A percentile compares a stretch with the other conserved stretches of the same genome.
Evolutionary conservation across 164 flowering plant genomes (phyloP).

Genomic region (Chloranthus sessilifolius): DNA sequence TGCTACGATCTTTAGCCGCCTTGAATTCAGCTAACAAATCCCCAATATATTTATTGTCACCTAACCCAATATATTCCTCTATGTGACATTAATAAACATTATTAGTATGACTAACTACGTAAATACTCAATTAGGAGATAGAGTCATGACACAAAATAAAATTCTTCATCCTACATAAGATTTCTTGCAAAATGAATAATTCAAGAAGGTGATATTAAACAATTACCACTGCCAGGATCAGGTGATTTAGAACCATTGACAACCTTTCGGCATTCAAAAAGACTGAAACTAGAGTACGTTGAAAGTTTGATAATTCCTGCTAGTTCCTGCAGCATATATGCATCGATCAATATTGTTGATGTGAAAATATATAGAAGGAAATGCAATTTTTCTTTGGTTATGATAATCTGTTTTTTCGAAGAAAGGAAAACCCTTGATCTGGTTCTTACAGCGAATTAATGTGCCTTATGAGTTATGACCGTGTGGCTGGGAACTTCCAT

Average conservation of each 20-base stretch:
- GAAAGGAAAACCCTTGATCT: no score
- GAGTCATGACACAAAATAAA: no score
- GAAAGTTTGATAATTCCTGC: constrained; percentile 89
- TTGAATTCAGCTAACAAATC: constrained; percentile 93
- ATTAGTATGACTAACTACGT: no score
- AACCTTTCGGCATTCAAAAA: constrained; percentile 92
- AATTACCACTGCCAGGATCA: constrained; percentile 79
- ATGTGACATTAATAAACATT: constrained; percentile 11
- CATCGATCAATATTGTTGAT: no score
- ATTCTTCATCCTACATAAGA: neutral
- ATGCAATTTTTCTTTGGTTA: no score
- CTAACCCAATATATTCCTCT: constrained; percentile 95
- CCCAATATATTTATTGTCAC: constrained; percentile 94
- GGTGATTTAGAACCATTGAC: constrained; percentile 79
- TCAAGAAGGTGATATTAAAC: constrained; percentile 6
- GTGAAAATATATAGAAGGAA: no score
- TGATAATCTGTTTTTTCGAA: no score
- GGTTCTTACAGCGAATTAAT: no score
- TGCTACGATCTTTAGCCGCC: constrained; percentile 87
- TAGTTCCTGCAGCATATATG: constrained; percentile 70
- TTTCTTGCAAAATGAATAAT: no score
- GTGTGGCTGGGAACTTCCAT: no score
- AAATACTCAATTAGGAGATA: no score
- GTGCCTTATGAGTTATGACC: no score
- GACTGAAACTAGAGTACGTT: constrained; percentile 84